Conservation (phyloP, 371 early-diverging fungal genomes). For the Zychaea mexicana region DNA sequence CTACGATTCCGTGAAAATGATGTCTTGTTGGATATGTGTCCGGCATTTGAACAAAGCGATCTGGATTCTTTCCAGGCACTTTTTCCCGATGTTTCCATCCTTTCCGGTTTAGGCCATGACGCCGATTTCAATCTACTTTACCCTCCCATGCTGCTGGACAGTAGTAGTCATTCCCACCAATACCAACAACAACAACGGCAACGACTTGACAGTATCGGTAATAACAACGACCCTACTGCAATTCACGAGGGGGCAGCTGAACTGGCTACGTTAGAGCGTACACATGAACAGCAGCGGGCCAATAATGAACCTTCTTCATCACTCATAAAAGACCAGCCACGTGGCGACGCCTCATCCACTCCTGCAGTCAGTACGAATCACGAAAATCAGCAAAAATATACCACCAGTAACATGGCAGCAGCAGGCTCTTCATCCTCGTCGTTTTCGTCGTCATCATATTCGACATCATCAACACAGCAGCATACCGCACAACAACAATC, state of each 20-base stretch:
- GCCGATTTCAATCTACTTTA: constrained; percentile 9
- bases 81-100: constrained; percentile 22
- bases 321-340: not conserved
- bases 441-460: not conserved
- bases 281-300: not conserved
- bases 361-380: not conserved
- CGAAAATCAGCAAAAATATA: not conserved
- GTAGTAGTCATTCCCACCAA: no score
- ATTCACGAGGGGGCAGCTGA: no score
- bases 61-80: constrained; percentile 18
- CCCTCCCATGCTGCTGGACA: constrained; percentile 1
- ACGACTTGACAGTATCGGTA: not conserved
- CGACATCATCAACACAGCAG: not conserved
- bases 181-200: not conserved
- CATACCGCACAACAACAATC: not conserved
- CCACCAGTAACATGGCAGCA: not conserved
- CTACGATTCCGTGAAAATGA: constrained; percentile 24
- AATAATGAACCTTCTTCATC: not conserved
- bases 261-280: not conserved
- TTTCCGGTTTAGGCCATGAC: constrained; percentile 15
- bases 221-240: no score
- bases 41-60: constrained; percentile 23
- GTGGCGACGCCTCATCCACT: constrained; percentile 3
- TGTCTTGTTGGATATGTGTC: constrained; percentile 23
- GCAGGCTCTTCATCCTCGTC: not conserved